These are phyloP conservation scores for Xylaria sp. DNA, from an alignment of 2,329 filamentous ascomycete genomes.

Conservation along the genomic window DNA sequence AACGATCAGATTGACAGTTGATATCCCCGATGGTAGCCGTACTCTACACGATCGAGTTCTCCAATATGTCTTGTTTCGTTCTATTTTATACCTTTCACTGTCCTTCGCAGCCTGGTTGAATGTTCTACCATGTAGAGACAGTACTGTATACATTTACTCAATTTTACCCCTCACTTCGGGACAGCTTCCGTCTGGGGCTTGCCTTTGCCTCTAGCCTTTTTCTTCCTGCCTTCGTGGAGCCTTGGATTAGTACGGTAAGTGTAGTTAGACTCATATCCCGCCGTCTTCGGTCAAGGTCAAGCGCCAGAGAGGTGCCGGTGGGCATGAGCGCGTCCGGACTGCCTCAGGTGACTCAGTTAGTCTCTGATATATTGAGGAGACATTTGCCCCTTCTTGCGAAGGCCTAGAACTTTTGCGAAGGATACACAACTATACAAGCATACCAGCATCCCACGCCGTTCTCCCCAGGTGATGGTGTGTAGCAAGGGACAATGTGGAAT, in stretches of 20 bases:
- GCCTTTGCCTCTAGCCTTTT: slow-evolving; percentile 35
- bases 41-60: slow-evolving; percentile 38
- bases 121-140: too few species aligned
- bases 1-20: slow-evolving; percentile 33
- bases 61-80: slow-evolving; percentile 7
- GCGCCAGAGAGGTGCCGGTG: slow-evolving; percentile 33
- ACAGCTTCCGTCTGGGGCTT: slow-evolving; percentile 44
- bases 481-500: slow-evolving; percentile 41
- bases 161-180: slow-evolving; percentile 42
- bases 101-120: slow-evolving; percentile 26
- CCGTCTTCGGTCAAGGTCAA: slow-evolving; percentile 40
- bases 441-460: slow-evolving; percentile 38
- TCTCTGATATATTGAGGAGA: slow-evolving; percentile 44
- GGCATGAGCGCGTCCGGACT: slow-evolving; percentile 40
- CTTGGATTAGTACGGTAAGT: neutral
- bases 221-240: slow-evolving; percentile 31
- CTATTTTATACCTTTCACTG: slow-evolving; percentile 29
- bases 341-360: slow-evolving; percentile 52
- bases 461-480: slow-evolving; percentile 50
- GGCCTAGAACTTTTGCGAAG: slow-evolving; percentile 47
- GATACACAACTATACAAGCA: slow-evolving; percentile 40
- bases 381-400: slow-evolving; percentile 38
- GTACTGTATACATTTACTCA: neutral
- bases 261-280: slow-evolving; percentile 22
- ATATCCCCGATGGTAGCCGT: slow-evolving; percentile 38